Evolutionary conservation across 1,284 basidiomycete genomes (phyloP).

Genomic region (Cutaneotrichosporon dermatis): DNA sequence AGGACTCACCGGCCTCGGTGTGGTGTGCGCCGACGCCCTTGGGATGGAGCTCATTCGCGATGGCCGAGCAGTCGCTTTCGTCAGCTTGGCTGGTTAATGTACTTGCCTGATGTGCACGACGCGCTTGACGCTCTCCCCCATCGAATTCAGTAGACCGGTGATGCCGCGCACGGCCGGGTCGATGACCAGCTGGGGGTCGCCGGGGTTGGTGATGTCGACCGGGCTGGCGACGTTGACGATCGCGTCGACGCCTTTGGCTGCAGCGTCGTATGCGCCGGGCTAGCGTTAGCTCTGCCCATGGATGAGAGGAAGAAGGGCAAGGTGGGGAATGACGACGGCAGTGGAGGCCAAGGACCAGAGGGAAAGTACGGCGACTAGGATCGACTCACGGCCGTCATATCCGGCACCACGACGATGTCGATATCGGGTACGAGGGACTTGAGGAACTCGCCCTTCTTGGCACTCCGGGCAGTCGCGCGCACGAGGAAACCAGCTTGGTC

Average conservation of each 20-base stretch:
- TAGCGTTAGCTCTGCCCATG: constrained; percentile 20
- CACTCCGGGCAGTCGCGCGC: no score
- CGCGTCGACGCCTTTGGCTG: constrained; percentile 61
- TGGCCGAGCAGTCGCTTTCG: background rate
- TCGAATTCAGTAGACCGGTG: background rate
- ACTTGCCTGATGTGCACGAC: constrained; percentile 10
- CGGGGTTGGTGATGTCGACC: constrained; percentile 7
- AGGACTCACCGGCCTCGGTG: constrained; percentile 24
- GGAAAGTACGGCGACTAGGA: no score
- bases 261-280: constrained; percentile 64
- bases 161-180: constrained; percentile 4
- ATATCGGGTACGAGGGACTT: constrained; percentile 46
- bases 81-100: no score
- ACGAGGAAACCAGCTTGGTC: constrained; percentile 43
- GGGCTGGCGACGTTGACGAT: constrained; percentile 47
- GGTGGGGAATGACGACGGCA: background rate
- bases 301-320: background rate
- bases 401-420: constrained; percentile 53
- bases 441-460: constrained; percentile 54
- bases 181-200: background rate
- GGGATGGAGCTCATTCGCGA: background rate
- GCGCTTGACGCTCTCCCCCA: background rate
- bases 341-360: no score
- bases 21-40: constrained; percentile 1
- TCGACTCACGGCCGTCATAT: constrained; percentile 54